Percentiles rank a stretch among this genome's conserved stretches.
Evolutionary conservation across 2,329 filamentous ascomycete genomes (phyloP).

Genomic region (Zarea fungicola): DNA sequence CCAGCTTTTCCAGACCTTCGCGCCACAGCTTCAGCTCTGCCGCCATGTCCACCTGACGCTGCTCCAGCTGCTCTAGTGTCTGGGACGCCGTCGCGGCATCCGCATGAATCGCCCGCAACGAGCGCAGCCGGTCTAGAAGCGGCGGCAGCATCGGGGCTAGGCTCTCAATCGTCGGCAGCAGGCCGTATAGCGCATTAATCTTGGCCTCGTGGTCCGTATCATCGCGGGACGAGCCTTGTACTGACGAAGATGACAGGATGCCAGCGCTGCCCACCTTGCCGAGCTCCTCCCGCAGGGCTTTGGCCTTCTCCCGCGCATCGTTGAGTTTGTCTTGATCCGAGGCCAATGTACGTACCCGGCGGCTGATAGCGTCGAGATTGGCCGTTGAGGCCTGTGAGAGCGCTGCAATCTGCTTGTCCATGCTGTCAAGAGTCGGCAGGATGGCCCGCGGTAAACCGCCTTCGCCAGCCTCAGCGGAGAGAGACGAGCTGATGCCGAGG

Average conservation of each 20-base stretch:
- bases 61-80: slow-evolving; percentile 71
- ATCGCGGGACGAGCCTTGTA: slow-evolving; percentile 37
- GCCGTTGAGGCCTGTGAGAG: slow-evolving; percentile 68
- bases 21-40: slow-evolving; percentile 82
- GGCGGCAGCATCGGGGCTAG: slow-evolving; percentile 80
- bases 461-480: slow-evolving; percentile 56
- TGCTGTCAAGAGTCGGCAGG: slow-evolving; percentile 71
- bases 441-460: slow-evolving; percentile 61
- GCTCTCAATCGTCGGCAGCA: slow-evolving; percentile 81
- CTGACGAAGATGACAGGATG: slow-evolving; percentile 27
- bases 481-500: slow-evolving; percentile 70
- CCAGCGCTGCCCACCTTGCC: slow-evolving; percentile 33
- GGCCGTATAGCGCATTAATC: slow-evolving; percentile 86
- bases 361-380: slow-evolving; percentile 66
- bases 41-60: slow-evolving; percentile 74
- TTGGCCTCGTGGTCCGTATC: slow-evolving; percentile 73
- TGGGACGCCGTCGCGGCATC: slow-evolving; percentile 79
- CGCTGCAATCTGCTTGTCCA: slow-evolving; percentile 75
- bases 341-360: slow-evolving; percentile 63
- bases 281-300: slow-evolving; percentile 55
- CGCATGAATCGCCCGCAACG: slow-evolving; percentile 76
- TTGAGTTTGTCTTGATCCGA: slow-evolving; percentile 69
- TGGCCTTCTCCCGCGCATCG: slow-evolving; percentile 58
- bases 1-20: slow-evolving; percentile 72
- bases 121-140: slow-evolving; percentile 78